Evolutionary conservation across 805 yeast genomes (phyloP), one percentile per base, ranked within the genome.

Genomic region (Yarrowia divulgata): DNA sequence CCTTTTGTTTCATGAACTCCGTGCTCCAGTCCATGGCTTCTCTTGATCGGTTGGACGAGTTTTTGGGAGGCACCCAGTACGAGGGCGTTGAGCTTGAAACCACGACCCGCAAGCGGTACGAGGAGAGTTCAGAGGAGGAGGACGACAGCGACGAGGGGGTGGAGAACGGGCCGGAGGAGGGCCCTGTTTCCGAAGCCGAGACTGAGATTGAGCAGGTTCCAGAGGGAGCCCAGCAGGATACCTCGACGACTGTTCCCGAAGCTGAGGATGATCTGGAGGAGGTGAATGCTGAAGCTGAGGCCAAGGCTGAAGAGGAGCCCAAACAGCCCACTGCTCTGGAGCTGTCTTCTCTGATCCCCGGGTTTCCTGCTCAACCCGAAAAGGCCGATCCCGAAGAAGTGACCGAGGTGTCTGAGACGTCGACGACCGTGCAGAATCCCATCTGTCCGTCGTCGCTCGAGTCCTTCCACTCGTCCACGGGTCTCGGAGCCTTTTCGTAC

Each of bases 1-100:
- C 93, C 76, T 92, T 97, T 0, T 93, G 98, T 78, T 93, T 93
- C 74, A 92, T 93, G 96, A 93, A 93, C 79, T 87, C 93, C 32
- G 97, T 93, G 0, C 78, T 93, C 35, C 98, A 93, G 77, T 85
- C 90, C 18, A 79, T 93, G 69, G 93, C 97, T 0, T 88, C 94
- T 0, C 88, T 95, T 0, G 82, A 84, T 34, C 85, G 87, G 43
- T 79, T 92, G 45, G 73, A 82, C 19, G 80, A 81, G 23, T 90
- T 89, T 73, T 81, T 90, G 57, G 85, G 86, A 32, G 66, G 66
- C 8, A 60, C 66, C 7, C 48, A 60, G 52, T 60, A 69, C 45
- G 57, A 64, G 35, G 69, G 72, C 23, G 69, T 69, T 35, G 64
- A 69, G 19, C 67, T 69, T 42, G 60, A 64, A 34, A 68, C 72